Base-by-base conservation (phyloP, 2,329 filamentous ascomycete species). In the Fusarium sp. region DNA sequence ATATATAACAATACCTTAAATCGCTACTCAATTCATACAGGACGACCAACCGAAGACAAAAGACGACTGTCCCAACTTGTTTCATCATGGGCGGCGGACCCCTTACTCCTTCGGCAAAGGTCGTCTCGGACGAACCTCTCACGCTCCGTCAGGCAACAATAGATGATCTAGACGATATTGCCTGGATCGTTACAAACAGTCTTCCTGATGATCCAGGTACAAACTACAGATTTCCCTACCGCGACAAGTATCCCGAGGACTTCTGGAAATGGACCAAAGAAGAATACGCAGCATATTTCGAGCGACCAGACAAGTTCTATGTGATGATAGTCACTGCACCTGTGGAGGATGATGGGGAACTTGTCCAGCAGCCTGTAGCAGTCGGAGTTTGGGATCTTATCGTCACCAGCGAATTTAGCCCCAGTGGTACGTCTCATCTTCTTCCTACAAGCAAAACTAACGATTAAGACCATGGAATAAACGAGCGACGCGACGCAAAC, bases 221-320 rank as follows among this genome's bases (percentile, higher is more conserved):
- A 1, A 25, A 49, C 2, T 58, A 63, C 38, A 58, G 40, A 5
- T 65, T 42, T 5, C 59, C 59, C 7, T 42, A 51, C 3, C 59
- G 50, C 1, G 30, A 63, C 1, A 25, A 43, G 2, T 57, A 57
- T 5, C 53, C 53, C 2, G 15, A 12, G 0, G 64, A 68, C 2
- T 68, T 68, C 2, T 34, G 29, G 59, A 55, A 55, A 32, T 68
- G 59, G 63, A 68, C 63, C 7, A 52, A 50, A 12, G 22, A 52
- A 8, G 66, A 68, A 24, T 63, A 68, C 5, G 49, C 47, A 4
- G 59, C 63, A 15, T 53, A 68, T 4, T 51, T 68, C 3, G 18
- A 52, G 5, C 50, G 57, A 0, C 49, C 50, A 1, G 49, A 63
- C 3, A 68, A 68, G 15, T 62, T 63, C 0, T 24, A 12, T 12